Evolutionary conservation across 2,329 filamentous ascomycete genomes (phyloP).

Genomic region (Aspergillus pseudoglaucus): DNA sequence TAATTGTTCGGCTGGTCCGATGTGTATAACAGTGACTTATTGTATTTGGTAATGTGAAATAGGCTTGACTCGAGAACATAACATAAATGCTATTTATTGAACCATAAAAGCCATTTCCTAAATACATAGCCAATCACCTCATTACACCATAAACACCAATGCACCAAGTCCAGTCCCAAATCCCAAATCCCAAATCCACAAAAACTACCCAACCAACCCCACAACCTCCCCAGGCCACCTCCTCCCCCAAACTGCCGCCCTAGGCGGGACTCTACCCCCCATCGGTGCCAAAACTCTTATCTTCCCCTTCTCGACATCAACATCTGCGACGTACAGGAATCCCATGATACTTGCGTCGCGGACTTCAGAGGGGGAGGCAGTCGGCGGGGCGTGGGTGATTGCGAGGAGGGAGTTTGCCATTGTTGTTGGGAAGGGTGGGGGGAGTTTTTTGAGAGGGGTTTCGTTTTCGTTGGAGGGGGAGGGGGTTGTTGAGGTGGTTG

Average conservation of each 20-base stretch:
- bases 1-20: conserved; percentile 3
- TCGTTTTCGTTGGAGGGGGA: conserved; percentile 29
- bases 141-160: not conserved
- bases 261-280: conserved; percentile 69
- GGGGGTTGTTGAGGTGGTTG: conserved; percentile 64
- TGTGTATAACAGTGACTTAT: not conserved
- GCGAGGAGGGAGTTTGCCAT: conserved; percentile 80
- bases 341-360: conserved; percentile 80
- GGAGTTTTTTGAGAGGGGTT: conserved; percentile 51
- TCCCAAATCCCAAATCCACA: not conserved
- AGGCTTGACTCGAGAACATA: too few species aligned
- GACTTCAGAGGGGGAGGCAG: conserved; percentile 65
- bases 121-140: too few species aligned
- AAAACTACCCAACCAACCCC: conserved; percentile 58
- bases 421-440: conserved; percentile 50
- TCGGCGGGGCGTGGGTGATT: conserved; percentile 68
- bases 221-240: conserved; percentile 80
- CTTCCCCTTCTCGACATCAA: conserved; percentile 76
- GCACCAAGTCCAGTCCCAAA: not conserved
- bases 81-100: too few species aligned
- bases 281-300: conserved; percentile 78
- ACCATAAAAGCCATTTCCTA: too few species aligned
- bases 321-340: conserved; percentile 86
- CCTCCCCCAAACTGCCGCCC: conserved; percentile 71
- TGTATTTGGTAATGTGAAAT: too few species aligned